Evolutionary conservation across 352 stramenopile genomes (phyloP).

Genomic region (Phytophthora brassicae): DNA sequence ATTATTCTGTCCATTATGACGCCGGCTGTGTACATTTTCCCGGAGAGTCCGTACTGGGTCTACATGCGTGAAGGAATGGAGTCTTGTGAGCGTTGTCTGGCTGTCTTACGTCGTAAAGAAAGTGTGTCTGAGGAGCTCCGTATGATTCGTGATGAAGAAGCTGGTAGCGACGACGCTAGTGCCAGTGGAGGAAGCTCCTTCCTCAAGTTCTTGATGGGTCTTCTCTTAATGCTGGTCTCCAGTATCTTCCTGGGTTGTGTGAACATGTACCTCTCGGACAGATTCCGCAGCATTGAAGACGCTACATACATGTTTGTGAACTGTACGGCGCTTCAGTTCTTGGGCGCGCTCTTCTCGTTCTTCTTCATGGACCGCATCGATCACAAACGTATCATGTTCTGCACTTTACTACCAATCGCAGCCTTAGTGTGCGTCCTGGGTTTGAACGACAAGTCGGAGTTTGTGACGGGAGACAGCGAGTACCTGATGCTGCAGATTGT

Average conservation of each 20-base stretch:
- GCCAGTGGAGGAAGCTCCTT: constrained; percentile 32
- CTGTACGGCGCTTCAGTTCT: constrained; percentile 64
- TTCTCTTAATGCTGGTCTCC: constrained; percentile 74
- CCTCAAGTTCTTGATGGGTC: constrained; percentile 69
- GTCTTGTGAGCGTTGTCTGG: constrained; percentile 68
- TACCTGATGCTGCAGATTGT: constrained; percentile 77
- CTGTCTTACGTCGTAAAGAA: constrained; percentile 76
- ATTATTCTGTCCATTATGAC: constrained; percentile 82
- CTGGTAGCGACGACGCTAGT: constrained; percentile 34
- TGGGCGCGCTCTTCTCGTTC: constrained; percentile 79
- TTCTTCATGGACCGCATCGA: constrained; percentile 86
- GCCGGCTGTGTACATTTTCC: constrained; percentile 82
- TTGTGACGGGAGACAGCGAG: constrained; percentile 53
- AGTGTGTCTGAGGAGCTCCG: constrained; percentile 73
- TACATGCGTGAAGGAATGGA: constrained; percentile 78
- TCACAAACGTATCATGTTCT: constrained; percentile 73
- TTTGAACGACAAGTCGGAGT: constrained; percentile 50
- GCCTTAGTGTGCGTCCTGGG: constrained; percentile 53
- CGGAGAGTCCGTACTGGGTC: constrained; percentile 85
- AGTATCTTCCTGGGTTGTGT: constrained; percentile 62
- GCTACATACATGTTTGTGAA: constrained; percentile 83
- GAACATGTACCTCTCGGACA: constrained; percentile 77
- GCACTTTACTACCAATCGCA: constrained; percentile 62
- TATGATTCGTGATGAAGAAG: constrained; percentile 77
- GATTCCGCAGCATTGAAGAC: constrained; percentile 56